Percentiles rank a stretch among this genome's conserved stretches.
These are phyloP conservation scores for Stropharia rugosoannulata DNA, from an alignment of 768 basidiomycete species.

Conservation along the genomic window DNA sequence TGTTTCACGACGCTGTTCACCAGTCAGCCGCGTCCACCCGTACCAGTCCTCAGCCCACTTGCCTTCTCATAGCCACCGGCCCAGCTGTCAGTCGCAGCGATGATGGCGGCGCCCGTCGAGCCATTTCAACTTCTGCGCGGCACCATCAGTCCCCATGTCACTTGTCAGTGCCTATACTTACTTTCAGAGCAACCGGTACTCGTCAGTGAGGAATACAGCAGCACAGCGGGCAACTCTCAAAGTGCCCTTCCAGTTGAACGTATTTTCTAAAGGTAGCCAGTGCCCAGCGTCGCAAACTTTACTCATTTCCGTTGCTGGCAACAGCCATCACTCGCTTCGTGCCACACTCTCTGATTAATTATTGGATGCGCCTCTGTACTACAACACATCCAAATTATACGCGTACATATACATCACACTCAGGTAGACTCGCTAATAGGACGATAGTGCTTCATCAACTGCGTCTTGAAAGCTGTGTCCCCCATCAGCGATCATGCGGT, in stretches of 20 bases:
- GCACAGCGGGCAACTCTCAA: constrained; percentile 12
- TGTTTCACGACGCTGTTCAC: constrained; percentile 53
- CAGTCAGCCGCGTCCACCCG: constrained; percentile 9
- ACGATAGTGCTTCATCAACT: constrained; percentile 74
- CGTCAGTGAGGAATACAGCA: constrained; percentile 14
- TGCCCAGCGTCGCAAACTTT: background rate
- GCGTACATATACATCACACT: constrained; percentile 4
- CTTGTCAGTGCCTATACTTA: constrained; percentile 10
- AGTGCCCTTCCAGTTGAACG: constrained; percentile 13
- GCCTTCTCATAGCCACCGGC: constrained; percentile 59
- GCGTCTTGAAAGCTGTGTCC: constrained; percentile 62
- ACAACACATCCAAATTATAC: constrained; percentile 6
- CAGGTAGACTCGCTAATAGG: constrained; percentile 38
- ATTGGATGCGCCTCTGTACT: background rate
- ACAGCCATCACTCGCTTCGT: constrained; percentile 2
- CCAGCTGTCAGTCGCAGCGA: constrained; percentile 62
- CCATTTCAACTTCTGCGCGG: constrained; percentile 37
- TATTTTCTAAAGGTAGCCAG: constrained; percentile 6
- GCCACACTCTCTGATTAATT: background rate
- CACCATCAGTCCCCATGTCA: background rate
- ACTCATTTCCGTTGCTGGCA: constrained; percentile 5
- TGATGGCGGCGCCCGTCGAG: constrained; percentile 67
- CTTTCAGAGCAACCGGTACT: background rate
- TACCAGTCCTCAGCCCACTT: constrained; percentile 11
- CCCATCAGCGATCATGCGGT: constrained; percentile 6